A percentile compares a stretch with the other conserved stretches of the same genome.
Conservation (phyloP, 306 rosid species). For the Clitoria ternatea region DNA sequence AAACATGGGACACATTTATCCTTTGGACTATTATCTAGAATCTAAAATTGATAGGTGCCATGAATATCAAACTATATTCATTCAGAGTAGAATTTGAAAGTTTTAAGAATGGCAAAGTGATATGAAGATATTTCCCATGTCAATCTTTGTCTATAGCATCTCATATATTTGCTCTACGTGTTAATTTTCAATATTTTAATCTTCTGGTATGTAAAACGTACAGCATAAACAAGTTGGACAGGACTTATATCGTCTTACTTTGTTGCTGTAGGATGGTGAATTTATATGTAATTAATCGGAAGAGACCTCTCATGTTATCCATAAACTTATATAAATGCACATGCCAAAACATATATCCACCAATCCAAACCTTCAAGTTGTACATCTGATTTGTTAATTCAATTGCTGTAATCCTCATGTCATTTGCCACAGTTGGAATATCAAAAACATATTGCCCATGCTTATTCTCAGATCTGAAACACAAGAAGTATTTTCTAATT, state of each 20-base stretch:
- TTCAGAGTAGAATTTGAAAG: not conserved
- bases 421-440: constrained; percentile 69
- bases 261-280: not conserved
- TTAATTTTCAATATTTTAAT: not conserved
- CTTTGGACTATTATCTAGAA: not conserved
- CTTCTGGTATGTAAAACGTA: not conserved
- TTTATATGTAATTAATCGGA: constrained; percentile 1
- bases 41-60: not conserved
- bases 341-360: not conserved
- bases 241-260: not conserved
- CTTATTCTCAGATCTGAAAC: constrained; percentile 78
- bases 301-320: constrained; percentile 9
- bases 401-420: constrained; percentile 59
- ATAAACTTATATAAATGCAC: not conserved
- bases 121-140: not conserved
- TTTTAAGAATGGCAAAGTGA: not conserved
- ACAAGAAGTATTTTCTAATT: constrained; percentile 9
- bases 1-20: not conserved
- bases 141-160: not conserved
- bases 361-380: constrained; percentile 63
- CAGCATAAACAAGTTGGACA: not conserved
- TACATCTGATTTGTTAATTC: constrained; percentile 60
- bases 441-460: constrained; percentile 78
- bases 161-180: not conserved
- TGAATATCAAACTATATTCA: not conserved